phyloP scores from a whole-genome alignment of 1,284 basidiomycete genomes.

The Puccinia polysora region DNA sequence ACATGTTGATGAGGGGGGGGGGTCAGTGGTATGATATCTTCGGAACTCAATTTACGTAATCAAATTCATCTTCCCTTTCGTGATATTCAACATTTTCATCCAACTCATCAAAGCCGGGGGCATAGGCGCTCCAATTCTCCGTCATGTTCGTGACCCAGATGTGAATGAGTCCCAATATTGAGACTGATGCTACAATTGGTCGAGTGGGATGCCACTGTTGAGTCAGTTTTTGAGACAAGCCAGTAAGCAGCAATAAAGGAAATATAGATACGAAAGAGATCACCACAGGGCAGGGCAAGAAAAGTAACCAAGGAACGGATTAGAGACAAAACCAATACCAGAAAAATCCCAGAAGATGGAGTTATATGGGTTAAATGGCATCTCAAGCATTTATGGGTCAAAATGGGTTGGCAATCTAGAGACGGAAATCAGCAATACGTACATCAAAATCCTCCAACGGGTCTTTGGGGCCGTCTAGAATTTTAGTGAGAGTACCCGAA shows the following conservation, averaged over 20 bases:
- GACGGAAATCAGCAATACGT: too few relatives aligned
- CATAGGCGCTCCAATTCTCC: conserved; percentile 94
- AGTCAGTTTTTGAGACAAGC: too few relatives aligned
- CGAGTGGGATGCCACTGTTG: conserved; percentile 87
- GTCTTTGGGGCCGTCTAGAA: conserved; percentile 89
- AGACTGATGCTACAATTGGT: conserved; percentile 70
- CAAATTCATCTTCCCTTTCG: conserved; percentile 95
- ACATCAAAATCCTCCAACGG: conserved; percentile 80
- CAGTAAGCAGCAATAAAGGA: neutral
- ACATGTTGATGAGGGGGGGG: too few relatives aligned
- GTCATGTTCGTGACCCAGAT: conserved; percentile 59
- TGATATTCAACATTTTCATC: conserved; percentile 97
- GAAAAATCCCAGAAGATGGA: neutral
- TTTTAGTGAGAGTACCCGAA: conserved; percentile 78
- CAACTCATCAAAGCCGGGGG: conserved; percentile 94
- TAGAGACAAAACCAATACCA: neutral
- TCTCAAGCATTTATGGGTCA: too few relatives aligned
- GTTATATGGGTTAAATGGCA: neutral
- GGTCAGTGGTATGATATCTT: neutral
- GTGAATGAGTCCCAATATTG: conserved; percentile 59
- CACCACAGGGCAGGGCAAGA: neutral
- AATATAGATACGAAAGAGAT: neutral
- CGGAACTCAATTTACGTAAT: conserved; percentile 56
- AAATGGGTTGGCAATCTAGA: neutral
- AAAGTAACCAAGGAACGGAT: neutral